Base-by-base conservation (phyloP, 108 stramenopile species). In the Cyclotella distinguenda region DNA sequence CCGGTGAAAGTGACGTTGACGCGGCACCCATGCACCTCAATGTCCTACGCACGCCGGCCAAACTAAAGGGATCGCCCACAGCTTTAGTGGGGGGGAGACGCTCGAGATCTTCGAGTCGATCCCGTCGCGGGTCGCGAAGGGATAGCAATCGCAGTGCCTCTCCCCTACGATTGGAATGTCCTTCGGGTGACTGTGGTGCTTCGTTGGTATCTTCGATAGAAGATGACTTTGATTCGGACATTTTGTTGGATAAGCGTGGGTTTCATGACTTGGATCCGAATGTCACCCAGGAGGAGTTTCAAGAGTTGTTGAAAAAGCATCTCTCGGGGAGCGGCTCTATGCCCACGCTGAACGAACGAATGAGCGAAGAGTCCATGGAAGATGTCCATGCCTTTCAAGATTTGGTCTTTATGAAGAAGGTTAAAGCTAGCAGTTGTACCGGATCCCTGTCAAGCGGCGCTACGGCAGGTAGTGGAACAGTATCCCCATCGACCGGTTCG, bases 341-440 rank as follows among this genome's bases (percentile, higher is more conserved):
- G 38, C 80, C 84, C 28, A 68, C 84, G 0, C 62, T 89, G 46
- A 79, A 74, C 30, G 88, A 89, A 60, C 70, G 88, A 7, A 54
- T 89, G 61, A 73, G 81, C 33, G 88, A 89, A 45, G 88, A 84
- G 46, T 80, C 82, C 8, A 52, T 89, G 68, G 85, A 89, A 26
- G 88, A 89, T 70, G 66, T 56, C 21, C 82, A 84, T 52, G 88
- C 86, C 21, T 85, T 89, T 80, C 55, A 66, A 30, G 85, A 89
- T 70, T 62, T 74, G 60, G 57, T 49, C 0, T 48, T 48, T 47
- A 38, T 50, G 46, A 64, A 49, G 46, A 72, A 58, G 39, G 23
- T 6, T 6, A 35, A 47, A 47, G 39, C 4, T 16, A 28, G 40
- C 8, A 15, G 58, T 21, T 15, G 34, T 38, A 19, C 34, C 9